Base-by-base conservation (phyloP, 73 alveolate species). In the Breviolum minutum region DNA sequence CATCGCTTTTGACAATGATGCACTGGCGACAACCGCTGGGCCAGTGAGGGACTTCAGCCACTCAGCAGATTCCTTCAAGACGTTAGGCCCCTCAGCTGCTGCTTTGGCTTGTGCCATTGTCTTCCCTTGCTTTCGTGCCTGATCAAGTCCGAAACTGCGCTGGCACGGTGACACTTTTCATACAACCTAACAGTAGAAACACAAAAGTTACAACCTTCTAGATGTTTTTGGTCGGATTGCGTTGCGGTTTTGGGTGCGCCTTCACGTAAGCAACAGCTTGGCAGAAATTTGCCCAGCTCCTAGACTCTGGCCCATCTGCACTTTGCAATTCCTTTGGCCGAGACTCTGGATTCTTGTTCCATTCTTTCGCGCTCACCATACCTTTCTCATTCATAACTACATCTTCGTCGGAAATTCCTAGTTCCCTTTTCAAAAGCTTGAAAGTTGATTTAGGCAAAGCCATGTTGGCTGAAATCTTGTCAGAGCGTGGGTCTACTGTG, bases 251-350 rank as follows among this genome's bases (percentile, higher is more conserved):
- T n/a, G n/a, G n/a, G n/a, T n/a, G n/a, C n/a, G 88, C 88, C 88
- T 80, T 16, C 63, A 80, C n/a, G 88, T 80, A 80, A 5, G 26
- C 32, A 27, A 80, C 88, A n/a, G 88, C 64, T 48, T 80, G 88
- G 48, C n/a, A 20, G 1, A 80, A 16, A 66, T 66, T 80, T 16
- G 29, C 88, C 88, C 88, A 80, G 66, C 88, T 80, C 64, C 5
- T 26, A 8, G 66, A 29, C 20, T 66, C 88, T 27, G 19, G 10
- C 63, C 9, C 19, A 10, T 80, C 88, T 14, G 32, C 19, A 13
- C 88, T 66, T 30, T 63, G 88, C 68, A 26, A 80, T 16, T 16
- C 6, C 64, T 48, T 14, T n/a, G n/a, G n/a, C n/a, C n/a, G 64
- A 48, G 88, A 5, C 27, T 29, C 88, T 80, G n/a, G n/a, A n/a